These are phyloP conservation scores for Elasticomyces elasticus DNA, from an alignment of 495 filamentous ascomycete genomes.

Conservation along the genomic window DNA sequence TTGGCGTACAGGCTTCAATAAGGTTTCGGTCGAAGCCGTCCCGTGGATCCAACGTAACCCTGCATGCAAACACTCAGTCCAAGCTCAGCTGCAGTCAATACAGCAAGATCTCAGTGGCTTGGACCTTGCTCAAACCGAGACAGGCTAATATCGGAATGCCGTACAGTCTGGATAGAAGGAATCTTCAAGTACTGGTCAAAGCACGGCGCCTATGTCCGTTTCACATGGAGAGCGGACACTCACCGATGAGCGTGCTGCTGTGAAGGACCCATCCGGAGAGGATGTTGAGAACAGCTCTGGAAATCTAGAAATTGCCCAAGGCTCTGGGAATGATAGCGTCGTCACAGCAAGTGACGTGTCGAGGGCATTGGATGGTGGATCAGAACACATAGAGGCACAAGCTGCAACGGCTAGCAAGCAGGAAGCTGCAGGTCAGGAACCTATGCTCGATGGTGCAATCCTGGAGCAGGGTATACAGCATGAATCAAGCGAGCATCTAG, in stretches of 20 bases:
- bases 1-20: neutral
- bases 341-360: no score
- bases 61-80: neutral
- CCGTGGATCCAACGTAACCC: neutral
- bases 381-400: no score
- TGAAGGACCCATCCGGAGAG: neutral
- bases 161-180: neutral
- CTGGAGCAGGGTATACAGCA: neutral
- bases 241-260: neutral
- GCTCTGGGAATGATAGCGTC: no score
- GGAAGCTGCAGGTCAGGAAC: neutral
- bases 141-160: neutral
- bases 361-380: no score
- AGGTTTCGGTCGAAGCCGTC: neutral
- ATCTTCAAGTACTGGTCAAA: neutral
- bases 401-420: no score
- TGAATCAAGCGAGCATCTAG: constrained; percentile 20
- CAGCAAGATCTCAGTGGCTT: no score
- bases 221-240: neutral
- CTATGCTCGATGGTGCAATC: neutral
- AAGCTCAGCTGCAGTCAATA: no score
- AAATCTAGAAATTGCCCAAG: no score
- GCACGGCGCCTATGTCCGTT: constrained; percentile 9
- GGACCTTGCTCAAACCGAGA: neutral
- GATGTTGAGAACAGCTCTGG: neutral